phyloP scores from a whole-genome alignment of 176 grass and related monocot species.

The Thalia dealbata region DNA sequence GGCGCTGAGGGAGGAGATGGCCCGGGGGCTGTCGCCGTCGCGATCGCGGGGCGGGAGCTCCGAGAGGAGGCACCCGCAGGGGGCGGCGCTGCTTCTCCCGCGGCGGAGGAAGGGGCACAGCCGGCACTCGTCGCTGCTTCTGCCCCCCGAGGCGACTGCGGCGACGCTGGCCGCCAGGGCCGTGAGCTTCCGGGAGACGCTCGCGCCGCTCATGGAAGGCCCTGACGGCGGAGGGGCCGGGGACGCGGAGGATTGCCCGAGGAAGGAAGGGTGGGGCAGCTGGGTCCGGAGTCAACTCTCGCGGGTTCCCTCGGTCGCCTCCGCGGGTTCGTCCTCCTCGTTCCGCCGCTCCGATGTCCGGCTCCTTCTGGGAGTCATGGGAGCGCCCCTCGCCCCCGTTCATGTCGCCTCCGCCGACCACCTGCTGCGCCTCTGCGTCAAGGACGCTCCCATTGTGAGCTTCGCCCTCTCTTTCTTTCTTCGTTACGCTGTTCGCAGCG shows the following conservation, averaged over 20 bases:
- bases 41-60: not conserved
- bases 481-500: not conserved
- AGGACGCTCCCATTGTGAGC: slow-evolving; percentile 75
- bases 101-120: not conserved
- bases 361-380: slow-evolving; percentile 86
- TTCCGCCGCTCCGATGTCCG: slow-evolving; percentile 60
- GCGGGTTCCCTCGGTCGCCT: not conserved
- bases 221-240: not conserved
- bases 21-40: not conserved
- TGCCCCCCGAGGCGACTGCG: not conserved
- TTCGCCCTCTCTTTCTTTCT: not conserved
- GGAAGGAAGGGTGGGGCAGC: slow-evolving; percentile 4
- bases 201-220: slow-evolving; percentile 3
- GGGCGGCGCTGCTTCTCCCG: not conserved
- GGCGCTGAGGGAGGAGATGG: not conserved
- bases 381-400: slow-evolving; percentile 67
- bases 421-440: slow-evolving; percentile 51
- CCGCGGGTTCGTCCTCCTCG: slow-evolving; percentile 25
- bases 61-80: not conserved
- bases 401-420: slow-evolving; percentile 27
- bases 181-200: not conserved
- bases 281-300: not conserved
- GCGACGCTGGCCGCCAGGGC: not conserved
- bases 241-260: not conserved
- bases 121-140: not conserved